Conservation (phyloP, 2,329 filamentous ascomycete genomes). For the Tympanopsis confertula region DNA sequence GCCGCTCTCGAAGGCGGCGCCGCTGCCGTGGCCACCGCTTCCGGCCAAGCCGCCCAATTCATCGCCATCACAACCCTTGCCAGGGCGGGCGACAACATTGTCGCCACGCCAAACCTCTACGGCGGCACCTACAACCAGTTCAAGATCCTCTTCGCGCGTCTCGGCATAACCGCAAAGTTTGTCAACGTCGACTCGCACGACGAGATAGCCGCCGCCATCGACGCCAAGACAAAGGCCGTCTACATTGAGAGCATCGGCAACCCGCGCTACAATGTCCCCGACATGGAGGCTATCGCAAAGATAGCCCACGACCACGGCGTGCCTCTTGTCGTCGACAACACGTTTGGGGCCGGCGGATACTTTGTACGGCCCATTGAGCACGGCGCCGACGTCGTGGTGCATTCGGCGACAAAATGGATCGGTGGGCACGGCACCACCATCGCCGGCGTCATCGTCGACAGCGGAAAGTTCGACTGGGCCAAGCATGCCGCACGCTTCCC, state of each 20-base stretch:
- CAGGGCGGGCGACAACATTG: slow-evolving; percentile 80
- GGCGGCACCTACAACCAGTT: slow-evolving; percentile 96
- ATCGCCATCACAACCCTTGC: slow-evolving; percentile 79
- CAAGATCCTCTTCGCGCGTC: slow-evolving; percentile 77
- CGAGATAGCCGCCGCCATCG: slow-evolving; percentile 60
- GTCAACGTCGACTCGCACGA: slow-evolving; percentile 68
- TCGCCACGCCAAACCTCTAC: slow-evolving; percentile 82
- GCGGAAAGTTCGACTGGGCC: slow-evolving; percentile 59
- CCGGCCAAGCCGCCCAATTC: slow-evolving; percentile 85
- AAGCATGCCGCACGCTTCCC: slow-evolving; percentile 55
- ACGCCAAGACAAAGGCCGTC: slow-evolving; percentile 56
- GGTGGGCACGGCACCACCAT: slow-evolving; percentile 59
- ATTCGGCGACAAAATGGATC: slow-evolving; percentile 57
- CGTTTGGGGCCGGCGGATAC: slow-evolving; percentile 56
- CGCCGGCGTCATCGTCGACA: slow-evolving; percentile 51
- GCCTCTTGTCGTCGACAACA: slow-evolving; percentile 47
- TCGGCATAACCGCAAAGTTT: slow-evolving; percentile 83
- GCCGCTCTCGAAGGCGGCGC: slow-evolving; percentile 48
- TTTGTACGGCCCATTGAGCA: slow-evolving; percentile 50
- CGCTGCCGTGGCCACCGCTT: slow-evolving; percentile 44
- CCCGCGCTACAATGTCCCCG: slow-evolving; percentile 53
- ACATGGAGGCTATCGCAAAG: slow-evolving; percentile 51
- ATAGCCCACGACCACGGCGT: slow-evolving; percentile 48
- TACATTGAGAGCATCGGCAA: slow-evolving; percentile 60
- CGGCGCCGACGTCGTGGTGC: slow-evolving; percentile 54